Percentiles rank a stretch among this genome's conserved stretches.
phyloP scores from a whole-genome alignment of 192 early-diverging fungal species.

The Rhizoclosmatium globosum region DNA sequence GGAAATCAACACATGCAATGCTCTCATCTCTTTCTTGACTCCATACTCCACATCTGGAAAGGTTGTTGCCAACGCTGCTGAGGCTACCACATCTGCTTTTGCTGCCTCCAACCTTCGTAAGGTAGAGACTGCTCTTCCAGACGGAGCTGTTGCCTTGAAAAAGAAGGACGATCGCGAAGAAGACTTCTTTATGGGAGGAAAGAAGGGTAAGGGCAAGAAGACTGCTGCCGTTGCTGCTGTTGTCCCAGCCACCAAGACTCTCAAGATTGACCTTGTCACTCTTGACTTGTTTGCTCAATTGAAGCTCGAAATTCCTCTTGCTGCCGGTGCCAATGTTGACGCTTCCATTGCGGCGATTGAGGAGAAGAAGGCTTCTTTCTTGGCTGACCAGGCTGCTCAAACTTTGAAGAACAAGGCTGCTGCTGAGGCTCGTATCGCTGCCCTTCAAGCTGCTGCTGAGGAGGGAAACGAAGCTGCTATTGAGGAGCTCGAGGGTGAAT shows the following conservation, averaged over 20 bases:
- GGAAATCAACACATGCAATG: constrained; percentile 87
- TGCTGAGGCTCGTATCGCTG: constrained; percentile 86
- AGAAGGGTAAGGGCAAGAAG: constrained; percentile 64
- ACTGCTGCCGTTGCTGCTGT: constrained; percentile 48
- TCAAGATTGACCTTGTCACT: constrained; percentile 65
- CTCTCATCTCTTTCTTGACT: constrained; percentile 79
- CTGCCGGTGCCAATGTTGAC: constrained; percentile 66
- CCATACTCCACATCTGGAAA: constrained; percentile 42
- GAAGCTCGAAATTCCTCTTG: constrained; percentile 83
- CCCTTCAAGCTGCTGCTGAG: constrained; percentile 67
- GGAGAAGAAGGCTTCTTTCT: constrained; percentile 74
- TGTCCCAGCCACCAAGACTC: constrained; percentile 56
- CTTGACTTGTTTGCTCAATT: constrained; percentile 83
- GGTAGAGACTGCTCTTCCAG: constrained; percentile 72
- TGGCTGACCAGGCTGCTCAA: constrained; percentile 77
- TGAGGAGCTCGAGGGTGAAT: constrained; percentile 27
- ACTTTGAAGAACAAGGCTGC: constrained; percentile 88
- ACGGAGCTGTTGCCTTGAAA: constrained; percentile 74
- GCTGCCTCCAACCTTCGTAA: constrained; percentile 56
- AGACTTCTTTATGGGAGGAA: constrained; percentile 75
- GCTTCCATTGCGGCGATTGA: constrained; percentile 76
- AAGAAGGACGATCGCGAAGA: constrained; percentile 83
- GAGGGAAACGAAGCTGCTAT: constrained; percentile 27
- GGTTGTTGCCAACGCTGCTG: constrained; percentile 44
- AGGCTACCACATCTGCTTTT: constrained; percentile 48